A percentile compares a stretch with the other conserved stretches of the same genome.
These are phyloP conservation scores for Comarum palustre DNA, from an alignment of 306 rosid species.

Conservation along the genomic window DNA sequence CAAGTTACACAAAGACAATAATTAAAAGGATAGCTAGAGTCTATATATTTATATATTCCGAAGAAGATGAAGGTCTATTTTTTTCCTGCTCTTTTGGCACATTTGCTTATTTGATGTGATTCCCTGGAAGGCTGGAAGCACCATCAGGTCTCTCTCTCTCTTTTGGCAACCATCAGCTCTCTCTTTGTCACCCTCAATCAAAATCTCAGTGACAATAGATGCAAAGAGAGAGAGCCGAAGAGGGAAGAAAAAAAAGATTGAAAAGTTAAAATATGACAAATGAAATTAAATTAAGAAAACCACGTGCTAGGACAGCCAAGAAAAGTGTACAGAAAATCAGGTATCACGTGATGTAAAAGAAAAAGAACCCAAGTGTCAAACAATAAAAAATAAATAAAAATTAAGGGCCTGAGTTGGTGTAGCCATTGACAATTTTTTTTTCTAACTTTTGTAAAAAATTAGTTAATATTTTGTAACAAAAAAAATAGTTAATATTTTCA, in stretches of 20 bases:
- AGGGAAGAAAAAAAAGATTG: background rate
- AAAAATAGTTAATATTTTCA: no score
- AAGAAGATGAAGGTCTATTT: background rate
- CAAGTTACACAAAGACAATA: conserved; percentile 2
- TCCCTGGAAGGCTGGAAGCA: conserved; percentile 8
- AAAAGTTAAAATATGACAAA: background rate
- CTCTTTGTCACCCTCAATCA: background rate
- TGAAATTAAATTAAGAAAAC: background rate
- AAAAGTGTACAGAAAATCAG: background rate
- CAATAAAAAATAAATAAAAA: background rate
- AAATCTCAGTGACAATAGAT: conserved; percentile 5
- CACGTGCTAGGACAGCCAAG: conserved; percentile 9
- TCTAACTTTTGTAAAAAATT: no score
- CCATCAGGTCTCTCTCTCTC: background rate
- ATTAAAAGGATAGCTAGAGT: background rate
- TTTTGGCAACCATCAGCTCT: no score
- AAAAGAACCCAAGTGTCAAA: background rate
- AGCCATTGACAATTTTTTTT: background rate
- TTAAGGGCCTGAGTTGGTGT: background rate
- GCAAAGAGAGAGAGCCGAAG: conserved; percentile 1
- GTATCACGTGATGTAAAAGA: conserved; percentile 8
- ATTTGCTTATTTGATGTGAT: background rate
- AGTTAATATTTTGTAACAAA: no score
- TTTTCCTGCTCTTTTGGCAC: background rate
- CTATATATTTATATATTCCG: background rate